Evolutionary conservation across 345 rosid genomes (phyloP).

Genomic region (Salix koriyanagi): DNA sequence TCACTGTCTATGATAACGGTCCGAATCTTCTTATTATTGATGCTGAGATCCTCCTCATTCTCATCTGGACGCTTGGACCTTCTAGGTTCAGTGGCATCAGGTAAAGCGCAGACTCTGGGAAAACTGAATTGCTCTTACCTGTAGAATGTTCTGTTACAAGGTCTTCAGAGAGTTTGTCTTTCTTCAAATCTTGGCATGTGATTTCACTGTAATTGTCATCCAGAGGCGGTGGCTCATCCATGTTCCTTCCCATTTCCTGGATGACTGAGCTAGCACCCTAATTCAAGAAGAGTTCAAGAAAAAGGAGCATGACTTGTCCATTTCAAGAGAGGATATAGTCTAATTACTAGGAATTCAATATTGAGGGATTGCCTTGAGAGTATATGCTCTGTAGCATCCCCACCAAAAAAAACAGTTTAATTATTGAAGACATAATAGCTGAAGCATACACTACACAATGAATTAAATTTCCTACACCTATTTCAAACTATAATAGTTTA

Average conservation of each 20-base stretch:
- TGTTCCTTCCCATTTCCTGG: conserved; percentile 28
- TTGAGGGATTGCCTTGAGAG: background rate
- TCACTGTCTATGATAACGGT: conserved; percentile 36
- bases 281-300: conserved; percentile 8
- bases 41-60: conserved; percentile 32
- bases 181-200: conserved; percentile 21
- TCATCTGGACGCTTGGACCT: conserved; percentile 43
- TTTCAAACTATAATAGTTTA: background rate
- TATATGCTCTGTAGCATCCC: background rate
- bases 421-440: background rate
- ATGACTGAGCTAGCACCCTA: conserved; percentile 21
- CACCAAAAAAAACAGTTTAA: background rate
- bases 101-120: conserved; percentile 26
- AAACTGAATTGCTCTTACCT: conserved; percentile 29
- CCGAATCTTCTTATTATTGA: conserved; percentile 42
- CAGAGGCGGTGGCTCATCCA: conserved; percentile 22
- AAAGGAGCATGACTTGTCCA: conserved; percentile 7
- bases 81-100: conserved; percentile 26
- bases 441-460: background rate
- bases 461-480: background rate
- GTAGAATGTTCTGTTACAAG: conserved; percentile 21
- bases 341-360: background rate
- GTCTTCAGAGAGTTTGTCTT: conserved; percentile 26
- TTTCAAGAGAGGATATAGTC: background rate
- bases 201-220: conserved; percentile 22